Evolutionary conservation across 495 filamentous ascomycete species (phyloP).

Genomic region (Sordaria brevicollis): DNA sequence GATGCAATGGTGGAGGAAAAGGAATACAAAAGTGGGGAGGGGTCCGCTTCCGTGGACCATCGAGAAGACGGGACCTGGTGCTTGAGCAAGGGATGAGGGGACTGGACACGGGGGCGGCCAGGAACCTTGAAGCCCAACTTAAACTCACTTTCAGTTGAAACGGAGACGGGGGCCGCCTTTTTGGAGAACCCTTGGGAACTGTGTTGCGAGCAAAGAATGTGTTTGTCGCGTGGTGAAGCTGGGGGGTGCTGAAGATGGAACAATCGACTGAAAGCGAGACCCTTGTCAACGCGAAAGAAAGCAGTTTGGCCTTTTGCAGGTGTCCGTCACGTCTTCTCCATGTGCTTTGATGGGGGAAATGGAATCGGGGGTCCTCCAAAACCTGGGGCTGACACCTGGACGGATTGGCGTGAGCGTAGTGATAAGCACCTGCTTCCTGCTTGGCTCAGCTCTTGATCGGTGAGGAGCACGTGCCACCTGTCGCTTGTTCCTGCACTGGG

Average conservation of each 20-base stretch:
- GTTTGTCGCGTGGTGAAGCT: not conserved
- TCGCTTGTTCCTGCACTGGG: not conserved
- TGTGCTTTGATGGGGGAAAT: not conserved
- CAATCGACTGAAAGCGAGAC: not conserved
- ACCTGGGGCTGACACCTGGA: not conserved
- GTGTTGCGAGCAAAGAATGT: not conserved
- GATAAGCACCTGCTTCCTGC: not conserved
- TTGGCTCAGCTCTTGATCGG: not conserved
- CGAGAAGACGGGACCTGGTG: not conserved
- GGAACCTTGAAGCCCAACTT: not conserved
- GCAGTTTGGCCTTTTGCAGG: not conserved
- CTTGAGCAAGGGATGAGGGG: not conserved
- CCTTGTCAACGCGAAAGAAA: not conserved
- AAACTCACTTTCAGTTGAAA: not conserved
- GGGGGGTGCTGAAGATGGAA: not conserved
- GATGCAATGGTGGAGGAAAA: not conserved
- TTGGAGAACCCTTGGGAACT: not conserved
- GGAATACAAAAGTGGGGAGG: not conserved
- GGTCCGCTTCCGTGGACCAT: not conserved
- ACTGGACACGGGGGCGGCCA: not conserved
- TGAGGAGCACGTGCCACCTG: not conserved
- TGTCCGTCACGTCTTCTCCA: not conserved
- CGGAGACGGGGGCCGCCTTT: not conserved
- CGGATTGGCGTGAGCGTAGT: not conserved
- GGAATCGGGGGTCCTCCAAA: not conserved